Conservation (phyloP, 805 yeast species). For the Kodamaea kakaduensis region DNA sequence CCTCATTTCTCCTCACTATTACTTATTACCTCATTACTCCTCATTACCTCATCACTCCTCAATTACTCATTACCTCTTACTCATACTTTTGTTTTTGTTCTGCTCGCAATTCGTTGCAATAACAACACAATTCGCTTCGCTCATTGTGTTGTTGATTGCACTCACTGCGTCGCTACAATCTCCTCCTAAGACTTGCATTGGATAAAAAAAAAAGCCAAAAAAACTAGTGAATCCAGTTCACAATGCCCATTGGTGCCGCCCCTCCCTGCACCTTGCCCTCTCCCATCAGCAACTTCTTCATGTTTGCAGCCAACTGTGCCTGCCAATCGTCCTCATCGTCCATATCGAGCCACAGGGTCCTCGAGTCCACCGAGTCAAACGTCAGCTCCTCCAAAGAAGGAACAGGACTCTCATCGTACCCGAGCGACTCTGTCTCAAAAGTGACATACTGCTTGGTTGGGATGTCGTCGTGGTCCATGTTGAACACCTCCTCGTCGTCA, state of each 20-base stretch:
- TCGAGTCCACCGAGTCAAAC: slow-evolving; percentile 20
- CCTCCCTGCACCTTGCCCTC: slow-evolving; percentile 4
- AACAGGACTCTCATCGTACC: slow-evolving; percentile 5
- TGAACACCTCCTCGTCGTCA: slow-evolving; percentile 25
- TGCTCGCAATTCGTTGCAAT: no score
- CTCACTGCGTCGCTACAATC: no score
- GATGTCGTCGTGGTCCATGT: slow-evolving; percentile 30
- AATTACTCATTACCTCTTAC: no score
- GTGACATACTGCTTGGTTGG: slow-evolving; percentile 7
- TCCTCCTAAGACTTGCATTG: background rate
- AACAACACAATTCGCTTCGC: no score
- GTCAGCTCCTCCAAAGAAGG: slow-evolving; percentile 31
- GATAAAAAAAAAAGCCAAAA: slow-evolving; percentile 4
- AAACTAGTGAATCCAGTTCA: slow-evolving; percentile 9
- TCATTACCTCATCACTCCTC: no score
- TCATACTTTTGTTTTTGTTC: no score
- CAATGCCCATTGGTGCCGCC: slow-evolving; percentile 3
- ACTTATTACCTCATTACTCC: no score
- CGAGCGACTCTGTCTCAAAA: slow-evolving; percentile 6
- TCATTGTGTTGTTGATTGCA: no score
- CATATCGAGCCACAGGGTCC: slow-evolving; percentile 33
- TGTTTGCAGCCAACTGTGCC: slow-evolving; percentile 5
- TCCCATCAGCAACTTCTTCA: slow-evolving; percentile 9
- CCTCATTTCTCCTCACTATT: no score
- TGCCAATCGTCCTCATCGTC: slow-evolving; percentile 25